Base-by-base conservation (phyloP, 2,329 filamentous ascomycete species). In the Pseudocercospora eumusae region DNA sequence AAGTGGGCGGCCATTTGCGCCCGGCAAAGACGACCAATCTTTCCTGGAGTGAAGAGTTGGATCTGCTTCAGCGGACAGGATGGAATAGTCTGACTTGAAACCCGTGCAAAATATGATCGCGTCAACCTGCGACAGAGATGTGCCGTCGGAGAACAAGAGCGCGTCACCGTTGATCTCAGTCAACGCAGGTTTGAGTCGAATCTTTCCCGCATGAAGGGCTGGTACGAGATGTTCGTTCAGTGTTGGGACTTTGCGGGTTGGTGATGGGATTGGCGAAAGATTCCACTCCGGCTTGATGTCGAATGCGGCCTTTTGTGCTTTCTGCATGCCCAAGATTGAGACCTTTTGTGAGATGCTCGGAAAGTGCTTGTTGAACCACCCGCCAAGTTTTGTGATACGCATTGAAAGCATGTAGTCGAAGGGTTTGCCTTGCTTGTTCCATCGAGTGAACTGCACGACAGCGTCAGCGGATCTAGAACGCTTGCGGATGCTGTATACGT, bases 21-120 rank as follows among this genome's bases (percentile, higher is more conserved):
- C 61, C 2, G 57, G 61, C 1, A 61, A 31, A 21, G 53, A 25
- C 8, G 53, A 31, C 59, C 59, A 61, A 10, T 61, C 59, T 53
- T 61, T 57, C 25, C 42, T 42, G 20, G 42, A n/a, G 20, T 61
- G 15, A 2, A 28, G 40, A 7, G 59, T 61, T 3, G 61, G 61
- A 33, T 63, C 57, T 7, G 56, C 27, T 13, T 20, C 23, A n/a
- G 27, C 31, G 21, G 50, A 40, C 42, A 57, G 31, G 6, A 44
- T 50, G 40, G 27, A 40, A n/a, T 61, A 61, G 21, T 56, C 53
- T 7, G 47, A 54, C 5, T 44, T 45, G 40, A 54, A 63, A 28
- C 61, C 61, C 13, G 61, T 63, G 54, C 57, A 60, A 36, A 56
- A 57, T 57, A 63, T 63, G 18, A 63, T 60, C 18, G 57, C 42